A percentile compares a stretch with the other conserved stretches of the same genome.
These are phyloP conservation scores for Backusella morwellensis DNA, from an alignment of 192 early-diverging fungal genomes.

Conservation along the genomic window DNA sequence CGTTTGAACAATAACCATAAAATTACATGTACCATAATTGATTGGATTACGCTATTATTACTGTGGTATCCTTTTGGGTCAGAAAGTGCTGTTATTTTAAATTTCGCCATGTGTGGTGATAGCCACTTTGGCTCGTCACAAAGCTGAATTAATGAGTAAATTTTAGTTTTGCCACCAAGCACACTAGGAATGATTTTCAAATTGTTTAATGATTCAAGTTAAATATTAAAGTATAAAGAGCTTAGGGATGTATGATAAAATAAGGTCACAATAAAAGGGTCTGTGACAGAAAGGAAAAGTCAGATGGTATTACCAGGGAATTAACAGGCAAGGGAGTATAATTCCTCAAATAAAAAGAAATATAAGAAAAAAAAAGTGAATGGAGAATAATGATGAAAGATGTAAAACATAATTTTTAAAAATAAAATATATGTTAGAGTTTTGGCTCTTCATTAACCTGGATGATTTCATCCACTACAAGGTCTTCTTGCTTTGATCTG, in stretches of 20 bases:
- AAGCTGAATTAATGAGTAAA: neutral
- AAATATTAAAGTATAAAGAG: neutral
- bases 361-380: neutral
- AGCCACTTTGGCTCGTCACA: neutral
- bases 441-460: neutral
- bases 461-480: neutral
- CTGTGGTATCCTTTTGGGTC: neutral
- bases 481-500: neutral
- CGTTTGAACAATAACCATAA: neutral
- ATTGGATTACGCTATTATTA: slow-evolving; percentile 1
- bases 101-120: neutral
- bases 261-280: neutral
- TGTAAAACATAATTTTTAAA: neutral
- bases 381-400: neutral
- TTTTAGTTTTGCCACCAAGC: neutral
- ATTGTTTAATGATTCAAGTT: neutral
- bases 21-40: neutral
- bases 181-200: neutral
- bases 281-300: neutral
- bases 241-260: neutral
- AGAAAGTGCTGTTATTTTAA: neutral
- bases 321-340: neutral
- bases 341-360: neutral
- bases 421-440: neutral
- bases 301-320: neutral